A percentile compares a stretch with the other conserved stretches of the same genome.
Evolutionary conservation across 2,329 filamentous ascomycete genomes (phyloP).

Genomic region (Cladosporium sp.): DNA sequence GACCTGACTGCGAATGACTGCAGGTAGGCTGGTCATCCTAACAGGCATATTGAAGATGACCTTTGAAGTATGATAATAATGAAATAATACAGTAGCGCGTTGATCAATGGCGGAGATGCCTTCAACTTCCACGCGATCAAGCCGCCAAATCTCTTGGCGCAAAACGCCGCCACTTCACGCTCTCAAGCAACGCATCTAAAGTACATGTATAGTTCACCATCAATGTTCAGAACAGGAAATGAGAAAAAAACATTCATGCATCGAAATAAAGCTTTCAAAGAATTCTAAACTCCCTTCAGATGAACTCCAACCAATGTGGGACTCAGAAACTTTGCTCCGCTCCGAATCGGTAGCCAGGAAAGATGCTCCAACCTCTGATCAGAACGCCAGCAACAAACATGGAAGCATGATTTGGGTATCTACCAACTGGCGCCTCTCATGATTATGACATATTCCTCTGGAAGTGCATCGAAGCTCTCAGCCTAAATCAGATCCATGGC

Average conservation of each 20-base stretch:
- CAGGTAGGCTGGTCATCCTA: background rate
- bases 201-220: background rate
- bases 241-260: background rate
- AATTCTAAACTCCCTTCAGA: background rate
- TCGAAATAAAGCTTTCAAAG: background rate
- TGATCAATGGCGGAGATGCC: background rate
- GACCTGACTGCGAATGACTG: background rate
- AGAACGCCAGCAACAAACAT: background rate
- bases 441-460: background rate
- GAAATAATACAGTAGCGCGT: background rate
- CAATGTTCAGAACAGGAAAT: background rate
- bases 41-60: background rate
- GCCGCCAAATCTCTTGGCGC: background rate
- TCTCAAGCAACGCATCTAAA: background rate
- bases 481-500: background rate
- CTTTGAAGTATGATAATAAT: background rate
- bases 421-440: background rate
- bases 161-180: conserved; percentile 3
- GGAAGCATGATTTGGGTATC: background rate
- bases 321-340: background rate
- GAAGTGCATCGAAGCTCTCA: background rate
- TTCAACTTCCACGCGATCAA: background rate
- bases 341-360: background rate
- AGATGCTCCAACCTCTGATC: background rate
- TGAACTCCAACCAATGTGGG: background rate